Evolutionary conservation across 2,329 filamentous ascomycete species (phyloP), one percentile per base, ranked within the genome.

Genomic region (Ramularia endophylla): DNA sequence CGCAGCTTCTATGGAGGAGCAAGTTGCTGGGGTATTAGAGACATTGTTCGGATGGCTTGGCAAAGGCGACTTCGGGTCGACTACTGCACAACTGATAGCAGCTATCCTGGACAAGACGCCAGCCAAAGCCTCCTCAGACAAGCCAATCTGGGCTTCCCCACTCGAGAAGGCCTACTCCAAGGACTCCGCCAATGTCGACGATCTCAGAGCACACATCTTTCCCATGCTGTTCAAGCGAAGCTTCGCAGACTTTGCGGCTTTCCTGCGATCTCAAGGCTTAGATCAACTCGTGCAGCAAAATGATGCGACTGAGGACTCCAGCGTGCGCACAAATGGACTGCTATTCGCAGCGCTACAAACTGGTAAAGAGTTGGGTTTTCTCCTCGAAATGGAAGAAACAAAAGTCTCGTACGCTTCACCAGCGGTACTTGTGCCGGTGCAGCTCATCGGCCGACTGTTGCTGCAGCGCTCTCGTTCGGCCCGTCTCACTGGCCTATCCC

Each of bases 401-500:
- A 17, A 36, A 9, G 43, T 57, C 4, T 41, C 17, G 44, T 52
- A 12, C 43, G 53, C 22, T 51, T 55, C 46, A 5, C 36, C 33
- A 42, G 48, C 72, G 77, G 64, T 71, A 71, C 30, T 78, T 78
- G 54, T 68, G 78, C 58, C 53, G 71, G 79, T 68, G 20, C 46
- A 47, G 11, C 50, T 63, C 2, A 63, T 70, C 13, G 59, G 57
- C n/a, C 42, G 44, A 3, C 63, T 71, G 45, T 54, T 71, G 31
- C 53, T 57, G 5, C 55, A 64, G 36, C 53, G 51, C 7, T 60
- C 63, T 8, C 57, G 63, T 5, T 57, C 59, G 48, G 81, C 90
- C 38, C 80, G 88, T 19, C 77, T 88, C 17, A 77, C 88, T n/a
- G 86, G 86, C 0, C 74, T 95, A 27, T 87, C 87, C 19, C 74